Percentiles rank a stretch among this genome's conserved stretches.
These are phyloP conservation scores for Aspergillus saccharolyticus DNA, from an alignment of 495 filamentous ascomycete genomes.

Conservation along the genomic window DNA sequence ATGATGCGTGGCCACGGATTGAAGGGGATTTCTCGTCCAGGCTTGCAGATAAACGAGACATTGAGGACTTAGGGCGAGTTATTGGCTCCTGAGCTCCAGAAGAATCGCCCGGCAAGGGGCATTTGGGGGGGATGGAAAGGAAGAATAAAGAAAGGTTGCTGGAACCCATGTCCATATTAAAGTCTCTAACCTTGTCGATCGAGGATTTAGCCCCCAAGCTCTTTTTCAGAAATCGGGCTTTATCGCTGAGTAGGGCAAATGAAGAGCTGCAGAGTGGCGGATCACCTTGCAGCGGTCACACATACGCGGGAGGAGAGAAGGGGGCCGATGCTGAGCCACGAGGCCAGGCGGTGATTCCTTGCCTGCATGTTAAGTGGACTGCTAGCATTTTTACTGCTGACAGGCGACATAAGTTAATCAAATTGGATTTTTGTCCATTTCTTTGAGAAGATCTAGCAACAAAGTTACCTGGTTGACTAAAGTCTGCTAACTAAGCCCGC, in stretches of 20 bases:
- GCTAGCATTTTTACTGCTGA: not conserved
- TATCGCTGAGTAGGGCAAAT: not conserved
- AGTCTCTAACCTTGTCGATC: not conserved
- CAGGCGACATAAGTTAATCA: not conserved
- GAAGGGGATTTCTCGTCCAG: not conserved
- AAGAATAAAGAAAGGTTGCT: not conserved
- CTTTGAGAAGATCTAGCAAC: not conserved
- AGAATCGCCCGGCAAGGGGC: not conserved
- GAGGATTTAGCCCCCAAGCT: not conserved
- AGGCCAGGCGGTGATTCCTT: not conserved
- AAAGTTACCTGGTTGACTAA: not conserved
- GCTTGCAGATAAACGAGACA: not conserved
- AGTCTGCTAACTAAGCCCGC: too few species aligned
- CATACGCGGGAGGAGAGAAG: not conserved
- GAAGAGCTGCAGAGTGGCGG: not conserved
- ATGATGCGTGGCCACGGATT: not conserved
- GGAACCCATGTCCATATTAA: not conserved
- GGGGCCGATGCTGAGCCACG: slow-evolving; percentile 1
- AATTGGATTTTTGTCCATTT: not conserved
- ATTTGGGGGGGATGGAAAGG: too few species aligned
- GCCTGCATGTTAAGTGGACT: not conserved
- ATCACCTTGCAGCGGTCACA: slow-evolving; percentile 2
- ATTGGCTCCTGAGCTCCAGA: not conserved
- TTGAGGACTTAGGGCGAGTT: not conserved
- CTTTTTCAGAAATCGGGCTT: not conserved